A percentile compares a stretch with the other conserved stretches of the same genome.
Evolutionary conservation across 768 basidiomycete species (phyloP).

Genomic region (Boletales sp.): DNA sequence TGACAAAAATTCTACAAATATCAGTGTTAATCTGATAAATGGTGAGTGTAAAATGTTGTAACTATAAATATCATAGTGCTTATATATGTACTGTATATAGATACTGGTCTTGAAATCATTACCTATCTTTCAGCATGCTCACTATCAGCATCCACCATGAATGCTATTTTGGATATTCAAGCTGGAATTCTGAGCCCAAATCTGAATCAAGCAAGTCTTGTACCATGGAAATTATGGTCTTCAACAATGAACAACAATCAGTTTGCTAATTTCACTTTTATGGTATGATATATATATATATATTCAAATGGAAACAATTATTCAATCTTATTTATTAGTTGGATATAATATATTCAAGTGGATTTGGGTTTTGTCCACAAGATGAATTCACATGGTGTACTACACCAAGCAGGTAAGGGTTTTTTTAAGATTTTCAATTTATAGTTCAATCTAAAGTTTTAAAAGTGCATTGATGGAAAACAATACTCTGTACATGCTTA

Average conservation of each 20-base stretch:
- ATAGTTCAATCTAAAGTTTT: neutral
- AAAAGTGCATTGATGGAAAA: neutral
- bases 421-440: neutral
- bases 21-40: neutral
- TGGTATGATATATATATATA: too few species aligned
- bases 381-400: neutral
- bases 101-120: neutral
- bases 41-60: too few species aligned
- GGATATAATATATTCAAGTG: fast-evolving
- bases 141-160: neutral
- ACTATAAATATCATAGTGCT: too few species aligned
- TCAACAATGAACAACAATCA: neutral
- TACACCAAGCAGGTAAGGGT: neutral
- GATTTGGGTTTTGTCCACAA: slow-evolving; percentile 1
- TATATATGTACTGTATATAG: neutral
- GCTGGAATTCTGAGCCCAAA: neutral
- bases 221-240: slow-evolving; percentile 10
- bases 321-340: neutral
- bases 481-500: neutral
- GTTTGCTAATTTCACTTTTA: neutral
- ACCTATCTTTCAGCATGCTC: slow-evolving; percentile 10
- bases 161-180: slow-evolving; percentile 5
- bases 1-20: neutral
- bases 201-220: neutral
- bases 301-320: fast-evolving